Conservation (phyloP, 1,139 yeast species). For the Nakaseomyces glabratus region DNA sequence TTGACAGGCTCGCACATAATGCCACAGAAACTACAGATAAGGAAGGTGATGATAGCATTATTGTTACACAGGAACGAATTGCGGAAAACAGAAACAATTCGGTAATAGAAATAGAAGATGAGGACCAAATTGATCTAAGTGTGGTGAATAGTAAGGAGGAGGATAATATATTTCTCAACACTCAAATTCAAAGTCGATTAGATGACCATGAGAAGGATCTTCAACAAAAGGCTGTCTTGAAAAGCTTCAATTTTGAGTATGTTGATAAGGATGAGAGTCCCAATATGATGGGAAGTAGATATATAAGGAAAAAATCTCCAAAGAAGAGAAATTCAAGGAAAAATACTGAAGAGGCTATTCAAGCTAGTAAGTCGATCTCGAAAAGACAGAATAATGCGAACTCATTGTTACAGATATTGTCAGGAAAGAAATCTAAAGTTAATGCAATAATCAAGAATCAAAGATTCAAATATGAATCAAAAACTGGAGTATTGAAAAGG, state of each 20-base stretch:
- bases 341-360: conserved; percentile 6
- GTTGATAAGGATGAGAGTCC: neutral
- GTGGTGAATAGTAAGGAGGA: neutral
- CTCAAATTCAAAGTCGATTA: conserved; percentile 28
- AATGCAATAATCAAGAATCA: conserved; percentile 3
- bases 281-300: too few species aligned
- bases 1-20: conserved; percentile 2
- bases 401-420: conserved; percentile 2
- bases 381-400: too few species aligned
- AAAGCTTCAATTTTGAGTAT: conserved; percentile 16
- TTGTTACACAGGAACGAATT: conserved; percentile 3
- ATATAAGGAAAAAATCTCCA: too few species aligned
- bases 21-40: too few species aligned
- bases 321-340: too few species aligned
- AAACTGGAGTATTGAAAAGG: conserved; percentile 6
- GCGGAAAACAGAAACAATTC: neutral
- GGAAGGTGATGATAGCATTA: conserved; percentile 7
- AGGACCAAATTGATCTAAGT: conserved; percentile 5
- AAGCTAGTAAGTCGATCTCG: too few species aligned
- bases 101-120: conserved; percentile 1
- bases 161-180: conserved; percentile 20
- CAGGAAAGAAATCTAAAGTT: conserved; percentile 8
- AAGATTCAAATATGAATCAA: conserved; percentile 2
- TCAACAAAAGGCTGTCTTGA: conserved; percentile 12
- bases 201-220: conserved; percentile 23